Base-by-base conservation (phyloP, 495 filamentous ascomycete species). In the Podospora pseudoanserina region DNA sequence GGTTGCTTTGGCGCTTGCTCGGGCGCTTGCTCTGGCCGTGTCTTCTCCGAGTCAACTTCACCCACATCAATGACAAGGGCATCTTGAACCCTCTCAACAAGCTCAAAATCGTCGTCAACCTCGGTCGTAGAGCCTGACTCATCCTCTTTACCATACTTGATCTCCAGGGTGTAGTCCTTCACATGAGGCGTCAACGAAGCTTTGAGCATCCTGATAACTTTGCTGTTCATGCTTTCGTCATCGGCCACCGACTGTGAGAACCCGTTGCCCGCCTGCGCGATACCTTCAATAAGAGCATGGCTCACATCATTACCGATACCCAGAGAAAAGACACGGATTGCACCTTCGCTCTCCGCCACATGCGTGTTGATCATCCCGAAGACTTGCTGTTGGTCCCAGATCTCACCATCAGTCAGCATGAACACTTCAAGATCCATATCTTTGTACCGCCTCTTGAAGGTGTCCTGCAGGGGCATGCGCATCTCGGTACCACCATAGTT, bases 401-500 rank as follows among this genome's bases (percentile, higher is more conserved):
- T 86, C 71, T 91, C 79, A n/a, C 90, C 90, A 73, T 92, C 90
- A 0, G 90, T 92, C 39, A 91, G 75, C 26, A 92, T 68, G 65
- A 93, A 84, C 1, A 91, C 81, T 64, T 91, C 87, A n/a, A 89
- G 78, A 15, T 84, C 76, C 65, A 86, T 80, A 68, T 87, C 81
- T 16, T 70, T 73, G 71, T 80, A 82, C 34, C 85, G 82, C 26
- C 77, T 78, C 59, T 84, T 70, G 60, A 91, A 81, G 0, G 84
- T 78, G 1, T 79, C 82, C 56, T 81, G 74, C 19, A 92, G 68
- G 0, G 90, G 86, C 0, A 44, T 7, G 62, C 82, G 76, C 73
- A 91, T 90, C 56, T 92, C 82, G 1, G 90, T 92, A n/a, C 90
- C 89, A n/a, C 90, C 89, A 73, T 83, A 85, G 63, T 86, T 69